Conservation (phyloP, 108 stramenopile genomes). For the Heterococcus sp. region DNA sequence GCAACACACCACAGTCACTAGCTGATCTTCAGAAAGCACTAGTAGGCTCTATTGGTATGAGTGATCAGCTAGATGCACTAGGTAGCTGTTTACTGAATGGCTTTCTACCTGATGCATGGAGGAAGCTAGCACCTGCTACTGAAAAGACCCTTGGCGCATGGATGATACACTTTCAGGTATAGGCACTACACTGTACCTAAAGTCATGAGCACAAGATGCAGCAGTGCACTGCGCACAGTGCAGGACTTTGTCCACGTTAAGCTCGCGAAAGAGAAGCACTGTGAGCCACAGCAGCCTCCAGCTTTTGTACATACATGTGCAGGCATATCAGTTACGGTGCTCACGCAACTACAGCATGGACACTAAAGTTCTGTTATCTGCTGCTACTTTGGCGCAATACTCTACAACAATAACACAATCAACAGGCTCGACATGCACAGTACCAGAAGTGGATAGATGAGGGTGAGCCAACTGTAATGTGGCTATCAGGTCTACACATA, state of each 20-base stretch:
- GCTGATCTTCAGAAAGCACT: slow-evolving; percentile 53
- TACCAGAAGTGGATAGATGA: slow-evolving; percentile 58
- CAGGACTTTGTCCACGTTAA: too few species aligned
- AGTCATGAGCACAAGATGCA: too few species aligned
- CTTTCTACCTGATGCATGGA: slow-evolving; percentile 60
- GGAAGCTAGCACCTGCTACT: slow-evolving; percentile 56
- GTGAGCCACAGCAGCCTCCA: too few species aligned
- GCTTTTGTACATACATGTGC: too few species aligned
- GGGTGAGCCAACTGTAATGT: slow-evolving; percentile 65
- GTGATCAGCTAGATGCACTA: slow-evolving; percentile 61
- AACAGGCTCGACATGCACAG: slow-evolving; percentile 23
- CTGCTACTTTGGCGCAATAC: too few species aligned
- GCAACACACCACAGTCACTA: not conserved
- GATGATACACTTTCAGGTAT: slow-evolving; percentile 61
- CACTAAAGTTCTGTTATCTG: too few species aligned
- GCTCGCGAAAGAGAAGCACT: too few species aligned
- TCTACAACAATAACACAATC: too few species aligned
- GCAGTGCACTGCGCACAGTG: too few species aligned
- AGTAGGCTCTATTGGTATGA: slow-evolving; percentile 69
- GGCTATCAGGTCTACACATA: slow-evolving; percentile 67
- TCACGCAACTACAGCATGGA: too few species aligned
- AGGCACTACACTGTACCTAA: too few species aligned
- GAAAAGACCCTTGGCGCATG: slow-evolving; percentile 68
- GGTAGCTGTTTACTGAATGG: slow-evolving; percentile 65
- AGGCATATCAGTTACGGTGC: too few species aligned